These are phyloP conservation scores for Oryza glumipatula DNA, from an alignment of 176 grass and related monocot genomes.

Conservation along the genomic window DNA sequence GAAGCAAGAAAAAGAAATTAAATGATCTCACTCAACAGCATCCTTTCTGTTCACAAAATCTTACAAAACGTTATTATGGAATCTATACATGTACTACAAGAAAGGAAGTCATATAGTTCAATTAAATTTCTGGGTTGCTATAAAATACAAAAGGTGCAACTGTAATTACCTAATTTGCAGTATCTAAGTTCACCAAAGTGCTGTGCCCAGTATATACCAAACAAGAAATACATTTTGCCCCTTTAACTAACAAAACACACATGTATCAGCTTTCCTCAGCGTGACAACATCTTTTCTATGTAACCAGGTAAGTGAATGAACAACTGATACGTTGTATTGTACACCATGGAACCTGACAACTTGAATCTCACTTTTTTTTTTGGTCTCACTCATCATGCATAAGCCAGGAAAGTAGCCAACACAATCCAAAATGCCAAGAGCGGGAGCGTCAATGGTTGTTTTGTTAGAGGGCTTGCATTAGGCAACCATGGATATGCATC, in stretches of 20 bases:
- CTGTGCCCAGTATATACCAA: conserved; percentile 64
- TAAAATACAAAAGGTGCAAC: conserved; percentile 68
- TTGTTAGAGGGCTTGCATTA: conserved; percentile 66
- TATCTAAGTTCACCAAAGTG: conserved; percentile 65
- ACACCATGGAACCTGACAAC: conserved; percentile 41
- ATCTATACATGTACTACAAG: conserved; percentile 40
- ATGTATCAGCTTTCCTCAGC: conserved; percentile 39
- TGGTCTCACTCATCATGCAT: conserved; percentile 48
- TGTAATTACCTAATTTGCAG: conserved; percentile 64
- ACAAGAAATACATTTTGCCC: conserved; percentile 74
- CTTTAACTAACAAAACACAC: conserved; percentile 58
- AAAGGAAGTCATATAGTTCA: conserved; percentile 47
- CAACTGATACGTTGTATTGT: conserved; percentile 38
- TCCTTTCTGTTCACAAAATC: conserved; percentile 32
- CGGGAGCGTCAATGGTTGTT: conserved; percentile 54
- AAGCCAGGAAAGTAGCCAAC: conserved; percentile 64
- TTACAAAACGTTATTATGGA: conserved; percentile 33
- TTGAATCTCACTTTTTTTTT: conserved; percentile 31
- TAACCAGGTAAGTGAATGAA: conserved; percentile 47
- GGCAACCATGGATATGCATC: conserved; percentile 86
- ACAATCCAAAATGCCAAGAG: conserved; percentile 57
- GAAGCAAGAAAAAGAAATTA: not conserved
- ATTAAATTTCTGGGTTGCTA: conserved; percentile 47
- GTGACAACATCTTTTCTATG: conserved; percentile 37
- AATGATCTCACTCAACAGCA: conserved; percentile 21